phyloP scores from a whole-genome alignment of 257 asterid species.

The Salvia splendens region DNA sequence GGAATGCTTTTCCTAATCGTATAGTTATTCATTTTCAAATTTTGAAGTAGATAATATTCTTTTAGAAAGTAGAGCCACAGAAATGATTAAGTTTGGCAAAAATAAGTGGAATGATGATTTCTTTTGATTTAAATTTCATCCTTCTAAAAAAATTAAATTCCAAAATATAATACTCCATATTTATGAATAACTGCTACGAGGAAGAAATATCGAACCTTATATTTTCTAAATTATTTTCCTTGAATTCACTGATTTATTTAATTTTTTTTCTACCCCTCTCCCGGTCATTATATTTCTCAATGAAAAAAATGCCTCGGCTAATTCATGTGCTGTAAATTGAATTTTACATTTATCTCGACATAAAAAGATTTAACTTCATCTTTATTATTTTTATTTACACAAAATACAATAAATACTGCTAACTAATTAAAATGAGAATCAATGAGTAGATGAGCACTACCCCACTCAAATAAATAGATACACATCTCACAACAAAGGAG shows the following conservation, averaged over 20 bases:
- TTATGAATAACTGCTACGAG: neutral
- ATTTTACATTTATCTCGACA: neutral
- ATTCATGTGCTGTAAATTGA: too few species aligned
- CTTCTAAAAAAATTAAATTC: too few species aligned
- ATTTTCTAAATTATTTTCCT: neutral
- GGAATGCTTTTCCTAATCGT: neutral
- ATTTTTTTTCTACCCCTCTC: too few species aligned
- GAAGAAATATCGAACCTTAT: neutral
- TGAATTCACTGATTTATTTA: too few species aligned
- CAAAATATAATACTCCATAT: neutral
- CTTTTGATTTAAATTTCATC: neutral
- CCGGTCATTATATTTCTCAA: too few species aligned
- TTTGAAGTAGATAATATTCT: slow-evolving; percentile 8
- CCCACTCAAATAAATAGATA: neutral
- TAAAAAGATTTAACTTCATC: neutral
- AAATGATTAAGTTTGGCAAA: slow-evolving; percentile 6
- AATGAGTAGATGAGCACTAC: neutral
- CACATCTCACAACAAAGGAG: neutral
- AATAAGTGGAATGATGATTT: neutral
- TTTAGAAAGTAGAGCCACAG: slow-evolving; percentile 14
- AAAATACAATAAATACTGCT: too few species aligned
- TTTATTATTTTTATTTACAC: too few species aligned
- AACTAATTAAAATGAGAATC: neutral
- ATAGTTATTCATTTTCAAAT: neutral
- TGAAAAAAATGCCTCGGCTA: too few species aligned